Conservation (phyloP, 768 basidiomycete genomes). For the Suillus alpinus region DNA sequence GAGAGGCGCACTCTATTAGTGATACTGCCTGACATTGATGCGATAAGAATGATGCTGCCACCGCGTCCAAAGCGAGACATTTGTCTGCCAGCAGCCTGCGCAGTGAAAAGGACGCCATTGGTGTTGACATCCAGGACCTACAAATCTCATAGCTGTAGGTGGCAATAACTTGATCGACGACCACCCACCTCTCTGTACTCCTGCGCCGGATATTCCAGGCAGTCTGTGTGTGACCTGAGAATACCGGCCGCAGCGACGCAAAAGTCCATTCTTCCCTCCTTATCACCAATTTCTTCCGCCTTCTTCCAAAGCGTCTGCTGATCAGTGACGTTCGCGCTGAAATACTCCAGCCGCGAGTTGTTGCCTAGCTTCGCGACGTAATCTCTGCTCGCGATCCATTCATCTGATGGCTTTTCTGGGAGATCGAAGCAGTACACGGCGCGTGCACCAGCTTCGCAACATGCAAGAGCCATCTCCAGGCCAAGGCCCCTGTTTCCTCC, state of each 20-base stretch:
- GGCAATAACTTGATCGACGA: no score
- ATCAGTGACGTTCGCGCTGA: conserved; percentile 61
- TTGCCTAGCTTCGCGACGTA: conserved; percentile 49
- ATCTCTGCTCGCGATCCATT: conserved; percentile 52
- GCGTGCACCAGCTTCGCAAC: conserved; percentile 70
- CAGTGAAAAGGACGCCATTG: conserved; percentile 58
- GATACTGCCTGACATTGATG: conserved; percentile 63
- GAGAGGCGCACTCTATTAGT: conserved; percentile 56
- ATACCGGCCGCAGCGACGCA: conserved; percentile 81
- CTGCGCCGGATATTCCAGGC: conserved; percentile 61
- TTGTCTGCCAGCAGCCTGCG: conserved; percentile 57
- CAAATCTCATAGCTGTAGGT: not conserved
- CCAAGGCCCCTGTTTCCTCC: conserved; percentile 71
- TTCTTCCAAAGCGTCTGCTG: conserved; percentile 58
- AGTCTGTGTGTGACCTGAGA: conserved; percentile 54
- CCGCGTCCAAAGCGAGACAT: conserved; percentile 47
- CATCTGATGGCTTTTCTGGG: conserved; percentile 50
- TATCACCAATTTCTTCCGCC: conserved; percentile 58
- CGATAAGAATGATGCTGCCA: conserved; percentile 59
- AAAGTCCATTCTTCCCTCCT: conserved; percentile 69
- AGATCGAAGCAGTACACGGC: conserved; percentile 71
- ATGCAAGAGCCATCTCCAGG: conserved; percentile 77
- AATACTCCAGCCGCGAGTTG: conserved; percentile 53
- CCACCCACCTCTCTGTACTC: conserved; percentile 58
- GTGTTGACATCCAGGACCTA: conserved; percentile 68